These are phyloP conservation scores for Serendipita indica DNA, from an alignment of 768 basidiomycete genomes.

Conservation along the genomic window DNA sequence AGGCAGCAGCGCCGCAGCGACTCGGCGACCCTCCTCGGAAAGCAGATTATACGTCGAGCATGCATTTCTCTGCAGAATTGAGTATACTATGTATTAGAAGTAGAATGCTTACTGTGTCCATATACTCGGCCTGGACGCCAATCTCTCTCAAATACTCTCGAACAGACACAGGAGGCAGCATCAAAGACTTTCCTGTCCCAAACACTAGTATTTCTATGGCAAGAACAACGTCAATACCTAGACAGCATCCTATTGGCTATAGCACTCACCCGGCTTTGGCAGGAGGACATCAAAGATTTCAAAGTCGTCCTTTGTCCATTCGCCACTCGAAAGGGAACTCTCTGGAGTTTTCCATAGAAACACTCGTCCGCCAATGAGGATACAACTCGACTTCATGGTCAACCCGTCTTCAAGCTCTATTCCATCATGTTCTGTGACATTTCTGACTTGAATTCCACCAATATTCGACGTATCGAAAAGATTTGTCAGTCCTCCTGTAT, in stretches of 20 bases:
- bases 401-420: constrained; percentile 69
- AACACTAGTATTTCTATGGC: constrained; percentile 77
- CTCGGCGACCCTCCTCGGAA: constrained; percentile 81
- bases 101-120: constrained; percentile 52
- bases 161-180: constrained; percentile 53
- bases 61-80: constrained; percentile 54
- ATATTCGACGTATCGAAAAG: not conserved
- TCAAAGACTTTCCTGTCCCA: constrained; percentile 64
- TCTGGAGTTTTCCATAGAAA: constrained; percentile 81
- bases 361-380: constrained; percentile 75
- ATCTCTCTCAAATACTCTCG: constrained; percentile 51
- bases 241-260: no score
- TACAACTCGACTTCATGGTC: constrained; percentile 55
- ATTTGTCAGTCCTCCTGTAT: not conserved
- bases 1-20: constrained; percentile 83
- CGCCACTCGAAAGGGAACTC: constrained; percentile 34
- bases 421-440: constrained; percentile 25
- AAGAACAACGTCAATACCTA: no score
- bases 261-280: constrained; percentile 66
- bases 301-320: constrained; percentile 62
- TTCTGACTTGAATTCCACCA: not conserved
- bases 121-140: constrained; percentile 80
- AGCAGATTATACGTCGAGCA: constrained; percentile 92
- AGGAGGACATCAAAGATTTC: constrained; percentile 66
- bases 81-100: not conserved